These are phyloP conservation scores for Yarrowia hollandica DNA, from an alignment of 805 yeast genomes.

Conservation along the genomic window DNA sequence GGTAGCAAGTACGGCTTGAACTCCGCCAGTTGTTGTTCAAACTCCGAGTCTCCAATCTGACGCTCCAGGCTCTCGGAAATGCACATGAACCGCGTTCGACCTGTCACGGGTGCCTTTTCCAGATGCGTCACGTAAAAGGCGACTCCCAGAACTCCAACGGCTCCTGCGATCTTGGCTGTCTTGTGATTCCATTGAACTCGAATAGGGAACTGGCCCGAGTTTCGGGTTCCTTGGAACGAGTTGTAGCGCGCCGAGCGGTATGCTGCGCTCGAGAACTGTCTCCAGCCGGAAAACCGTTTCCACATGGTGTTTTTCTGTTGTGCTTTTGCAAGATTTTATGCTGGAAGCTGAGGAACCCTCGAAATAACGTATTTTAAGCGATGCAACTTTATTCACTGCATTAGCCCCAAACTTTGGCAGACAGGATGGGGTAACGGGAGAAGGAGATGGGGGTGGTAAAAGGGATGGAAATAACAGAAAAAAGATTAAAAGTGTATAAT, in stretches of 20 bases:
- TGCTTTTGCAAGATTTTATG: too few relatives aligned
- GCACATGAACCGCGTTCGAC: slow-evolving; percentile 69
- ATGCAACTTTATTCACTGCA: background rate
- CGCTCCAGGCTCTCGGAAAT: slow-evolving; percentile 65
- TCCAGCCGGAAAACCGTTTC: slow-evolving; percentile 14
- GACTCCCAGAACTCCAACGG: slow-evolving; percentile 39
- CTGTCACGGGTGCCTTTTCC: slow-evolving; percentile 80
- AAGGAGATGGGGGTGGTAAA: too few relatives aligned
- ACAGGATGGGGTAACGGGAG: background rate
- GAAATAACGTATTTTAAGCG: background rate
- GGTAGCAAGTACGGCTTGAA: slow-evolving; percentile 60
- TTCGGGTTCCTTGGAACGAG: background rate
- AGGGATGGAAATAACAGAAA: background rate
- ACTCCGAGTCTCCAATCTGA: slow-evolving; percentile 62
- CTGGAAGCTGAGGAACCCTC: too few relatives aligned
- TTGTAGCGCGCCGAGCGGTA: slow-evolving; percentile 16
- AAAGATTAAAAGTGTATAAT: too few relatives aligned
- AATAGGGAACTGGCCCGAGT: background rate
- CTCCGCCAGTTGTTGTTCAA: slow-evolving; percentile 58
- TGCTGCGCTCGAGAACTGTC: slow-evolving; percentile 4
- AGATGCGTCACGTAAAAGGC: slow-evolving; percentile 52
- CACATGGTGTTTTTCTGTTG: background rate
- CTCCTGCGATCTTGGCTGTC: slow-evolving; percentile 33
- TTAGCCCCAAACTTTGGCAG: too few relatives aligned
- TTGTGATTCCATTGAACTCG: slow-evolving; percentile 8